Base-by-base conservation (phyloP, 2,329 filamentous ascomycete genomes). In the Penicillium sp. region DNA sequence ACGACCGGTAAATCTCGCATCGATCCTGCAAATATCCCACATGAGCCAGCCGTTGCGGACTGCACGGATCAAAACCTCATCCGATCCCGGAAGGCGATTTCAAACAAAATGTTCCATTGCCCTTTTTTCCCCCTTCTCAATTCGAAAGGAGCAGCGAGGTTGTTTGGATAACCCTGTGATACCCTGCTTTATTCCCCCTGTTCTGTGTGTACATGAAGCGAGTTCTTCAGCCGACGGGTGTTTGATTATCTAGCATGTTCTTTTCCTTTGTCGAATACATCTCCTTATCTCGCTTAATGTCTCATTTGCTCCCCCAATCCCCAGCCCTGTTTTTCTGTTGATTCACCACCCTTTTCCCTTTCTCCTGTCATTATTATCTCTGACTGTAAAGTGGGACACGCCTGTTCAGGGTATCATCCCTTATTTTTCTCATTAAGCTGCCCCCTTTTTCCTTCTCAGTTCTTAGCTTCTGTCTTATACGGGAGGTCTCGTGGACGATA, bases 101-200 rank as follows among this genome's bases (percentile, higher is more conserved):
- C 47, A 46, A 39, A 35, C 35, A 40, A 41, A 32, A 24, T 44
- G 24, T 56, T 50, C 46, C 52, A 47, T 55, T 50, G 51, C 46
- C 49, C 27, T 50, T 47, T 28, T 28, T 56, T 33, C n/a, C 32
- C 15, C 15, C 15, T 12, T 23, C 53, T 52, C 53, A 55, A 49
- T 55, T 57, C 57, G 50, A 23, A 61, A 57, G 61, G 58, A 65
- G 61, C 62, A 67, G 57, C 58, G 55, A 63, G 62, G 61, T 65
- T 64, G 63, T 66, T 69, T 69, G 66, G 65, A 66, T 67, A 67
- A 46, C 62, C 64, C 63, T 59, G 57, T 69, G 67, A 70, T 70
- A 70, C 67, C 67, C 67, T 69, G 62, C 64, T 64, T 66, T 64
- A 56, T 59, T 53, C 52, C 52, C 59, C 57, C 56, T 58, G 35